Conservation (phyloP, 208 protist species). For the Acanthamoeba healyi region DNA sequence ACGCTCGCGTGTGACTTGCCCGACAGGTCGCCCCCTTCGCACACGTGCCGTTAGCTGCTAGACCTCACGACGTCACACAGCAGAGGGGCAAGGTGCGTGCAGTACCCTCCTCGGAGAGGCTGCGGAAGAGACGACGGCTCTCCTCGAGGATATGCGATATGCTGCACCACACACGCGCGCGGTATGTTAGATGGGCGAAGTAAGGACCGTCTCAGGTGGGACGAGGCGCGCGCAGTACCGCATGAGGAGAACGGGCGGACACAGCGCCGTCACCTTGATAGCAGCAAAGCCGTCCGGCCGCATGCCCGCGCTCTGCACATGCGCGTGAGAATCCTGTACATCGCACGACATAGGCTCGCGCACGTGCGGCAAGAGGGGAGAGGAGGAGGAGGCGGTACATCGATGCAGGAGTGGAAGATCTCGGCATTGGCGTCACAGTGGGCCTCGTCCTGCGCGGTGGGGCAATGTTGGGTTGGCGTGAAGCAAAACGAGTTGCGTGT, state of each 20-base stretch:
- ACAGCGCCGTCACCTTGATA: constrained; percentile 95
- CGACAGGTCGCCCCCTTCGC: background rate
- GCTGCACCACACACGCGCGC: background rate
- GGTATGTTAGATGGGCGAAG: background rate
- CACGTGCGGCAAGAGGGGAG: background rate
- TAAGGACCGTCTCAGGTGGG: no score
- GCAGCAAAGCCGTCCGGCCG: constrained; percentile 90
- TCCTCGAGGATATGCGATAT: constrained; percentile 55
- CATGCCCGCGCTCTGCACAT: constrained; percentile 86
- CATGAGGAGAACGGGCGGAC: constrained; percentile 76
- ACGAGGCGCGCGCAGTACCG: background rate
- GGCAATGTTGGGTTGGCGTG: constrained; percentile 43
- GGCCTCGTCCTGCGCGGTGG: background rate
- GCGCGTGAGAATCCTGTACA: no score
- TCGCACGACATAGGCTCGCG: no score
- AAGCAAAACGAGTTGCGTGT: constrained; percentile 18
- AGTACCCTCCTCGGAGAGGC: background rate
- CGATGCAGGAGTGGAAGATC: constrained; percentile 94
- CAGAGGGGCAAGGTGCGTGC: background rate
- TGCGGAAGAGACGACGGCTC: constrained; percentile 41
- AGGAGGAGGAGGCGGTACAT: constrained; percentile 84
- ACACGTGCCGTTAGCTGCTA: background rate
- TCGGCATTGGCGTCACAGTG: constrained; percentile 95
- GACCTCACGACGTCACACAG: background rate
- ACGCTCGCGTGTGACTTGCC: background rate